Evolutionary conservation across 768 basidiomycete genomes (phyloP), one percentile per base, ranked within the genome.

Genomic region (Polyporus arcularius): DNA sequence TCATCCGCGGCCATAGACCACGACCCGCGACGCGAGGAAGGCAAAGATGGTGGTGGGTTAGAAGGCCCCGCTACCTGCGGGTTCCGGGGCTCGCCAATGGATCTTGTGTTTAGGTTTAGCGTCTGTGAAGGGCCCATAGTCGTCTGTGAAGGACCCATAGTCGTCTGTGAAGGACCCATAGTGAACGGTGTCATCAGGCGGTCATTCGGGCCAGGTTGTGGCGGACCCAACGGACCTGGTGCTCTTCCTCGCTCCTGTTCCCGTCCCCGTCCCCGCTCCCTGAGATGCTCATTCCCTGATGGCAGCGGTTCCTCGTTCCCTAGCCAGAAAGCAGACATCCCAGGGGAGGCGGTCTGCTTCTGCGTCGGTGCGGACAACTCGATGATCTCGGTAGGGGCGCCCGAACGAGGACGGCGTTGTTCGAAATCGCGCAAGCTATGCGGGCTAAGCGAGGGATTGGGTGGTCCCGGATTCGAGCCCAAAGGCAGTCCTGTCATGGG

Each of bases 181-280:
- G 67, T 66, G 57, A 73, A 70, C 7, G 73, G 71, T 7, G 71
- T 70, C 62, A 72, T 67, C 50, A 68, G 46, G 21, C 71, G 71
- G 21, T 75, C 74, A 39, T 71, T 70, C 15, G 66, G 62, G 11
- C 68, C 66, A 49, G 65, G 50, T 7, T 62, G 66, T 12, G 65
- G 61, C 48, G 70, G 68, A 32, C 67, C 67, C 39, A 64, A 54
- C 26, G 62, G 49, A 16, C 57, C 57, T 16, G 66, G 42, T 31
- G 54, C 56, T 58, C 57, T 65, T 14, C 62, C 66, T 39, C 71
- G 67, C 14, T 70, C 68, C 10, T 70, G 67, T 14, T 71, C 70
- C 5, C 61, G 63, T 16, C 71, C 70, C 6, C 63, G 63, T 16
- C 71, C 70, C 6, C 63, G 64, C 16, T 66, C 63, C 16, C 66